Base-by-base conservation (phyloP, 768 basidiomycete genomes). In the Termitomyces sp. region DNA sequence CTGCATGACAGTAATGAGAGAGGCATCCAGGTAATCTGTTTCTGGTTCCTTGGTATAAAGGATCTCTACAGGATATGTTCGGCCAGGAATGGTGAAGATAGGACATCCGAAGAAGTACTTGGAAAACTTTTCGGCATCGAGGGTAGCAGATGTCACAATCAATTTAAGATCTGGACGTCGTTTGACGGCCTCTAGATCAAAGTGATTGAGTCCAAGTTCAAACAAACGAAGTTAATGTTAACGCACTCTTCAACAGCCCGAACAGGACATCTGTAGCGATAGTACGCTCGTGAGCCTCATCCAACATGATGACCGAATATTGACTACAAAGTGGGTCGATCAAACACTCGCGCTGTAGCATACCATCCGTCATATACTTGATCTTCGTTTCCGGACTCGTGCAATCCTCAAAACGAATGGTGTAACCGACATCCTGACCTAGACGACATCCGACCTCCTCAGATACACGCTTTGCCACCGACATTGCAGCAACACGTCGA, bases 281-380 rank as follows among this genome's bases (percentile, higher is more conserved):
- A 1, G 95, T 98, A 52, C 97, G 85, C 71, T 99, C 97, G 73
- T 99, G 97, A 12, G 97, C 97, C 74, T 99, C 97, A 69, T 99
- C 97, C 69, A 99, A 79, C 90, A 99, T 99, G 72, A 99, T 77
- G 54, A 98, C 93, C 2, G 92, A 93, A 69, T 99, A 99, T 47
- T 86, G 82, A 59, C 86, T 91, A 69, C 94, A 88, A 59, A 97
- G 86, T 5, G 96, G 96, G 67, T 99, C 97, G 67, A 98, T 91
- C 53, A 99, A 77, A 62, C 90, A 93, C 78, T 99, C 97, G 74
- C 97, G 85, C 67, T 98, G 92, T 26, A 99, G 81, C 94, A 99
- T 98, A 76, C 97, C 97, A 68, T 98, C 97, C 67, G 97, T 99
- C 97, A 99, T 98, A 81, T 97, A 99, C 73, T 98, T 99, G 81